phyloP scores from a whole-genome alignment of 2,329 filamentous ascomycete species.

The Nannizziopsis arthrosporioides region DNA sequence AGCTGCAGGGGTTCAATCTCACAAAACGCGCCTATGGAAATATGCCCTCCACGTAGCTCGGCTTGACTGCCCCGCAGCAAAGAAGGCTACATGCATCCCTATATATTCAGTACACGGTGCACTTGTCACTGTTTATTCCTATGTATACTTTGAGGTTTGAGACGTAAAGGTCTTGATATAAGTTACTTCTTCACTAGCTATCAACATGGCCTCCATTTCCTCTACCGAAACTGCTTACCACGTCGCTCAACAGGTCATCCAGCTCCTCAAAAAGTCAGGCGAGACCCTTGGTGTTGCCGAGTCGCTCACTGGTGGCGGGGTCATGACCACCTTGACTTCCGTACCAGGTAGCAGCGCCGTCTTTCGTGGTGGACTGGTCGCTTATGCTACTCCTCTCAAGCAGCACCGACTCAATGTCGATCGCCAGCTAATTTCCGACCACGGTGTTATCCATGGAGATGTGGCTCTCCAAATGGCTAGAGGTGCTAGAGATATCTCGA shows the following conservation, averaged over 20 bases:
- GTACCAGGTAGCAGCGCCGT: slow-evolving; percentile 10
- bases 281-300: slow-evolving; percentile 9
- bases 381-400: slow-evolving; percentile 11
- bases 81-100: no score
- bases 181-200: no score
- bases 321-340: slow-evolving; percentile 9
- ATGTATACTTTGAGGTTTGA: no score
- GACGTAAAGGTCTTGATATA: no score
- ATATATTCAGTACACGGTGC: no score
- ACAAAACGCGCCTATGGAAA: no score
- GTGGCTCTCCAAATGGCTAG: slow-evolving; percentile 10
- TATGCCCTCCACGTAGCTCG: no score
- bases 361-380: slow-evolving; percentile 10
- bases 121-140: no score
- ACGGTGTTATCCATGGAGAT: slow-evolving; percentile 9
- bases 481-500: slow-evolving; percentile 6
- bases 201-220: no score
- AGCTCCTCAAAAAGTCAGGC: slow-evolving; percentile 8
- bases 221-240: slow-evolving; percentile 11
- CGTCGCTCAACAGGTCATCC: slow-evolving; percentile 7
- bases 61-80: no score
- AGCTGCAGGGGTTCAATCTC: no score
- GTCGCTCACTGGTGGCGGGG: slow-evolving; percentile 9
- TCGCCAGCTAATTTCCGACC: slow-evolving; percentile 7
- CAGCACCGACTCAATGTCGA: slow-evolving; percentile 11